Percentiles rank a stretch among this genome's conserved stretches.
phyloP scores from a whole-genome alignment of 2,329 filamentous ascomycete species.

The Aspergillus fijiensis region DNA sequence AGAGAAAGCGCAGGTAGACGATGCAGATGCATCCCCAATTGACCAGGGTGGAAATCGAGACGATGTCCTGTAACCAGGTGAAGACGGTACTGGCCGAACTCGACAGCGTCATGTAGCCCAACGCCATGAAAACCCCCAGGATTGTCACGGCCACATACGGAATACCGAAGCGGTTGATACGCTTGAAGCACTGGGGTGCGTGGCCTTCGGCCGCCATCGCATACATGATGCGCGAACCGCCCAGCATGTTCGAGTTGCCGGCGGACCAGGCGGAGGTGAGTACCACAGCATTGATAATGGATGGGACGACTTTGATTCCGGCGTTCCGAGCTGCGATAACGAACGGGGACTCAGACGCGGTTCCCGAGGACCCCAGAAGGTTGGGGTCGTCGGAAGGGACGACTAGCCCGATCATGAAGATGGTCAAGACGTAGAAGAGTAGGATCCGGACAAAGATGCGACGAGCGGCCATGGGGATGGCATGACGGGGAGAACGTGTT shows the following conservation, averaged over 20 bases:
- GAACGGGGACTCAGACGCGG: slow-evolving; percentile 51
- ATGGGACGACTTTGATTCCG: slow-evolving; percentile 42
- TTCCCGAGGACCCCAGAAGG: slow-evolving; percentile 45
- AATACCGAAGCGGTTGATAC: slow-evolving; percentile 49
- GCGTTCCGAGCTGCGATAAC: slow-evolving; percentile 51
- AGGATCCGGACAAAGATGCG: slow-evolving; percentile 56
- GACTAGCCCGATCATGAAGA: slow-evolving; percentile 55
- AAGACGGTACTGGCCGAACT: slow-evolving; percentile 57
- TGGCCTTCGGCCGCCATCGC: slow-evolving; percentile 40
- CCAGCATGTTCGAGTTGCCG: slow-evolving; percentile 43
- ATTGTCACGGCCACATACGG: slow-evolving; percentile 56
- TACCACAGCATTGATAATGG: slow-evolving; percentile 43
- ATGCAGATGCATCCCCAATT: slow-evolving; percentile 61
- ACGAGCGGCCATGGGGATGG: slow-evolving; percentile 54
- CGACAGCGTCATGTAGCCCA: slow-evolving; percentile 64
- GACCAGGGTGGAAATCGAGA: slow-evolving; percentile 36
- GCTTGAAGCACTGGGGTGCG: slow-evolving; percentile 36
- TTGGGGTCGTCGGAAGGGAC: slow-evolving; percentile 48
- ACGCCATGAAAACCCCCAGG: slow-evolving; percentile 55
- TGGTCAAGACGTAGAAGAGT: slow-evolving; percentile 58
- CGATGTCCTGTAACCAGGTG: slow-evolving; percentile 65
- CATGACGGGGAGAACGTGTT: slow-evolving; percentile 50
- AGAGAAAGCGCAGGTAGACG: slow-evolving; percentile 54
- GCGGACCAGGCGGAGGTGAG: slow-evolving; percentile 44
- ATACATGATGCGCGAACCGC: slow-evolving; percentile 39